Conservation (phyloP, 306 rosid species). For the Rubus parviflorus region DNA sequence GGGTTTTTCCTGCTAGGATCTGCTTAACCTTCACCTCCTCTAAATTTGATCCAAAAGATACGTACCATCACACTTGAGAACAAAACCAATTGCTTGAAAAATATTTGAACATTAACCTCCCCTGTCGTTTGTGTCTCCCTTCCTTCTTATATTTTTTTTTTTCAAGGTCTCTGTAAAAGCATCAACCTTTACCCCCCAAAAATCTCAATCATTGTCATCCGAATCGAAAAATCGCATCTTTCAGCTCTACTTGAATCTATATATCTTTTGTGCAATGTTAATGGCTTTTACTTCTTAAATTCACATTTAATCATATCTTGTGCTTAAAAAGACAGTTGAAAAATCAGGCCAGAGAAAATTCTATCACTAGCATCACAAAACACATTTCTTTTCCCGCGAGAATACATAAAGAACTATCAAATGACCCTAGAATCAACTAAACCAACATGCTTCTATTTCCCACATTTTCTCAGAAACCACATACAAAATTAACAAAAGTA, state of each 20-base stretch:
- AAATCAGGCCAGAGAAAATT: not conserved
- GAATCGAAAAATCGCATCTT: not conserved
- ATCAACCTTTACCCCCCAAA: not conserved
- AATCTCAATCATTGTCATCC: not conserved
- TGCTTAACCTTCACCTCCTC: not conserved
- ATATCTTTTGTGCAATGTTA: not conserved
- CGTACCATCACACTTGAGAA: not conserved
- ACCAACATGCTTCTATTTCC: not conserved
- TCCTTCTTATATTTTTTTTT: not conserved
- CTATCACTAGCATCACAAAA: too few species aligned
- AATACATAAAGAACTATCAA: not conserved
- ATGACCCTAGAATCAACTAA: not conserved
- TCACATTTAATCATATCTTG: not conserved
- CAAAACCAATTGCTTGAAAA: not conserved
- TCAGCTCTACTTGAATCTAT: not conserved
- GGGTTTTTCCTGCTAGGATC: not conserved
- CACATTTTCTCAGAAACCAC: not conserved
- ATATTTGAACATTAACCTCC: too few species aligned
- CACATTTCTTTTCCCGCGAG: not conserved
- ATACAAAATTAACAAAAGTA: not conserved
- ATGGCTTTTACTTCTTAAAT: not conserved
- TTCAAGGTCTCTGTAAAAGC: not conserved
- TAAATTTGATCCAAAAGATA: not conserved
- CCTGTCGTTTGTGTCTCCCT: not conserved
- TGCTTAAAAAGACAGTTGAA: not conserved